A percentile compares a stretch with the other conserved stretches of the same genome.
Conservation (phyloP, 805 yeast species). For the Yamadazyma kitorensis region DNA sequence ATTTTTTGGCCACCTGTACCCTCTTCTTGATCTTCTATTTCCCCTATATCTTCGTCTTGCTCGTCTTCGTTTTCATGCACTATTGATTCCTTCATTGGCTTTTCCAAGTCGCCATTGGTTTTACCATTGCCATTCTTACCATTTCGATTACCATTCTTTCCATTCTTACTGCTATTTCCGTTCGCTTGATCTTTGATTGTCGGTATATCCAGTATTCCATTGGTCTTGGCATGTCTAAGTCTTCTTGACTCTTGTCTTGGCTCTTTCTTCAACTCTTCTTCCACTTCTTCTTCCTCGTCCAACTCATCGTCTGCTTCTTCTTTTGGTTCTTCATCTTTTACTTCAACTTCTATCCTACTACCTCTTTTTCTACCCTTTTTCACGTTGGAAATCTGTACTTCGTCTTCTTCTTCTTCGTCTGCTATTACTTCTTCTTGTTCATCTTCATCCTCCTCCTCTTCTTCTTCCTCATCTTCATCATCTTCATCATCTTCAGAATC, state of each 20-base stretch:
- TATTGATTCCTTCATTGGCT: conserved; percentile 1
- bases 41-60: conserved; percentile 2
- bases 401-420: conserved; percentile 9
- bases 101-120: conserved; percentile 2
- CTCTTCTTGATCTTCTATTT: conserved; percentile 3
- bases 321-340: not conserved
- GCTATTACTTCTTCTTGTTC: conserved; percentile 13
- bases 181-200: conserved; percentile 3
- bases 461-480: conserved; percentile 26
- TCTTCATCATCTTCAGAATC: conserved; percentile 22
- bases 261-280: too few relatives aligned
- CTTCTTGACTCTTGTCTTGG: too few relatives aligned
- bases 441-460: conserved; percentile 5
- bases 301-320: not conserved
- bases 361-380: conserved; percentile 21
- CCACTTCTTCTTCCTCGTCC: conserved; percentile 3
- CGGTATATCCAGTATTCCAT: too few relatives aligned
- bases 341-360: conserved; percentile 1
- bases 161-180: too few relatives aligned
- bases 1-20: conserved; percentile 1
- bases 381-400: conserved; percentile 4
- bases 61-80: not conserved
- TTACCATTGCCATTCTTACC: conserved; percentile 8
- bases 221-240: too few relatives aligned
- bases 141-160: conserved; percentile 3